Evolutionary conservation across 78 protist species (phyloP).

Genomic region (Planoprotostelium fungivorum): DNA sequence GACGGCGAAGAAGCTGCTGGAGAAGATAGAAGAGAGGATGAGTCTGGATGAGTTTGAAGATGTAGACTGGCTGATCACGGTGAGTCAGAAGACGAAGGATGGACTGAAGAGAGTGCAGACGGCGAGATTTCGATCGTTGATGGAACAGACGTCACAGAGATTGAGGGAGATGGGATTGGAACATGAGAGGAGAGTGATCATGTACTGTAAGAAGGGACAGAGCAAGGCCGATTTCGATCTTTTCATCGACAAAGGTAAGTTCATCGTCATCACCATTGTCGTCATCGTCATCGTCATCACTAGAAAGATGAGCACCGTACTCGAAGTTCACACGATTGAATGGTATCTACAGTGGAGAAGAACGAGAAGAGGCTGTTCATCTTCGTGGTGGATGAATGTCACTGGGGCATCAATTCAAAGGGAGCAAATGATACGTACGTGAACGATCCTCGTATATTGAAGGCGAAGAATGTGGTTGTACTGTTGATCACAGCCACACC

Average conservation of each 20-base stretch:
- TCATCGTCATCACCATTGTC: too few relatives aligned
- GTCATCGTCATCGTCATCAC: too few relatives aligned
- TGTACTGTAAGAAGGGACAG: neutral
- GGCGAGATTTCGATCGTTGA: neutral
- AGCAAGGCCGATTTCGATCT: neutral
- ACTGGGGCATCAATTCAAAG: neutral
- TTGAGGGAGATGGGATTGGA: neutral
- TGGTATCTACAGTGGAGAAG: neutral
- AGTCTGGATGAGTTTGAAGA: too few relatives aligned
- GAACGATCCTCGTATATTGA: neutral
- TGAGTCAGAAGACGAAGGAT: neutral
- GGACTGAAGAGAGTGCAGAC: neutral
- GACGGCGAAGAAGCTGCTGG: too few relatives aligned
- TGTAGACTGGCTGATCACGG: neutral
- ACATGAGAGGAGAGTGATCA: neutral
- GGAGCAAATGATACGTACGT: neutral
- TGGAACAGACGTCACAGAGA: neutral
- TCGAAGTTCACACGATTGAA: neutral
- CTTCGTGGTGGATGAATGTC: neutral
- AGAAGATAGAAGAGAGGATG: too few relatives aligned
- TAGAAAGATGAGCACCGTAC: neutral
- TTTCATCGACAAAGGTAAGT: neutral
- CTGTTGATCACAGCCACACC: neutral
- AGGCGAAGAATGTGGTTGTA: neutral
- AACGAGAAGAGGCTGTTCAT: neutral